Base-by-base conservation (phyloP, 2,329 filamentous ascomycete genomes). In the Fusarium caatingaense region DNA sequence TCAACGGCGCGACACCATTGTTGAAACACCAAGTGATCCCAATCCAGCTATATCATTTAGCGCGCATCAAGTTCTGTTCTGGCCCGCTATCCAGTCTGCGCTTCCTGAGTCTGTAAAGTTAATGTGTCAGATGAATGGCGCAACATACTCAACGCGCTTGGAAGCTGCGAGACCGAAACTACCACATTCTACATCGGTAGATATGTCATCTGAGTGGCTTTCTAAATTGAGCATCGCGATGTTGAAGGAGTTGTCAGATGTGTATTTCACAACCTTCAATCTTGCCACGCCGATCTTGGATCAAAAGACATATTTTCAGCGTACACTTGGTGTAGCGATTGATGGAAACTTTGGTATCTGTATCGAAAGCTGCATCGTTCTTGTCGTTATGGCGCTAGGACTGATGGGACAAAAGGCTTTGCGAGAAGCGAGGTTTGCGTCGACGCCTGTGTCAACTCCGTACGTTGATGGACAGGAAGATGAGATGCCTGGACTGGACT, bases 241-340 rank as follows among this genome's bases (percentile, higher is more conserved):
- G 2, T 5, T 71, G 3, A 71, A 71, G 4, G 54, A 71, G 16
- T 5, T 71, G 2, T 71, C 68, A 5, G 68, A 71, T 20, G 49
- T 71, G 4, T 71, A 69, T 12, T 71, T 71, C 8, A 58, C 68
- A 0, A 71, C 68, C 0, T 71, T 71, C 0, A 71, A 71, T 2
- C 49, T 71, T 0, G 68, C 68, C 0, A 71, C 56, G 4, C 68
- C 68, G 0, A 71, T 71, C 0, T 9, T 71, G 6, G 68, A 71
- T 3, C 68, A 71, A 1, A 71, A 71, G 56, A 71, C 65, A 1
- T 71, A 71, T 28, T 71, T 71, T 0, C 68, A 69, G 5, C 68
- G 64, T 0, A 71, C 68, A 0, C n/a, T 71, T 0, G 68, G 68
- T 7, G 49, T 59, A 7, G 68, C 68, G 0, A 71, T 71, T 1